phyloP scores from a whole-genome alignment of 75 land plant species.

The Cryptomeria japonica region DNA sequence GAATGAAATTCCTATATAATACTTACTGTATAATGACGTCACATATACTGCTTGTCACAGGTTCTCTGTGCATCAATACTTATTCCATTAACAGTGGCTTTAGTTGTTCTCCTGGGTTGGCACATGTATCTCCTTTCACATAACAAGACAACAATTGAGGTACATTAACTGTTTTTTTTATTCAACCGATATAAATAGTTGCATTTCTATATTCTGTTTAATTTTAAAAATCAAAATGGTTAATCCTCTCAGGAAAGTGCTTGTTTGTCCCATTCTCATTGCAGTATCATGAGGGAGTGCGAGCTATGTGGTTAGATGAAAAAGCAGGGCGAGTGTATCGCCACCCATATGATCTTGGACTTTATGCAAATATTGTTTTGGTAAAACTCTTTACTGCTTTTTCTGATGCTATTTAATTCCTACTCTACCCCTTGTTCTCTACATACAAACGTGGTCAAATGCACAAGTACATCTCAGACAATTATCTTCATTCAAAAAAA shows the following conservation, averaged over 20 bases:
- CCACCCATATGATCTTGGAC: conserved; percentile 75
- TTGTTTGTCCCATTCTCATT: conserved; percentile 7
- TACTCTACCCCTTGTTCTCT: not conserved
- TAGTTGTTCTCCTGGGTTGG: conserved; percentile 65
- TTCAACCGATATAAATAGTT: not conserved
- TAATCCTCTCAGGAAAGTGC: not conserved
- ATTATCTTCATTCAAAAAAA: not conserved
- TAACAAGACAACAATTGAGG: conserved; percentile 95
- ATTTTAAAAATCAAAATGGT: not conserved
- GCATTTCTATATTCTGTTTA: not conserved
- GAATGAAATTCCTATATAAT: not conserved
- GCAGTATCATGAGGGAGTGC: conserved; percentile 70
- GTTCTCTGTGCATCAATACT: conserved; percentile 36
- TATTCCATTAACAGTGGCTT: conserved; percentile 32
- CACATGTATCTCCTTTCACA: conserved; percentile 64
- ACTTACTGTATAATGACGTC: not conserved
- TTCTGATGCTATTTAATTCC: not conserved
- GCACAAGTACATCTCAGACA: not conserved
- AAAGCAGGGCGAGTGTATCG: conserved; percentile 78
- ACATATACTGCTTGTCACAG: conserved; percentile 33
- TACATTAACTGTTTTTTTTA: conserved; percentile 16
- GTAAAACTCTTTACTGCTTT: conserved; percentile 31
- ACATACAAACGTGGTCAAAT: not conserved
- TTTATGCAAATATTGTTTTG: conserved; percentile 54
- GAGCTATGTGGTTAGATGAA: conserved; percentile 76